Evolutionary conservation across 2,329 filamentous ascomycete genomes (phyloP).

Genomic region (Phialocephala subalpina): DNA sequence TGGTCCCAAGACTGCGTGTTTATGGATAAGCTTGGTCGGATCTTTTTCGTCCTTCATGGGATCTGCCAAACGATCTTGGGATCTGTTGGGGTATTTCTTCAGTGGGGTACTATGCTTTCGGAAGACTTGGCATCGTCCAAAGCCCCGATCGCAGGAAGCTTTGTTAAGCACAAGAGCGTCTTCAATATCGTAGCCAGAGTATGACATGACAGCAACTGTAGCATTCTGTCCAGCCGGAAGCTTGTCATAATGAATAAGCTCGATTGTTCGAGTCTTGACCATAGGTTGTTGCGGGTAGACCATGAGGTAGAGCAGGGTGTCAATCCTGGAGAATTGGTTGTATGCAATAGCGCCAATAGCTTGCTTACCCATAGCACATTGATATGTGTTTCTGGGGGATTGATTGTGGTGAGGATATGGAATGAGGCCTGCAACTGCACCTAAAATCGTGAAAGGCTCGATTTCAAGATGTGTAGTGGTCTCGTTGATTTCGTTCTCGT

Average conservation of each 20-base stretch:
- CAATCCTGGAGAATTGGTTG: slow-evolving; percentile 97
- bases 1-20: slow-evolving; percentile 77
- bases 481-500: slow-evolving; percentile 83
- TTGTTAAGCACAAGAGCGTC: slow-evolving; percentile 94
- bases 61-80: slow-evolving; percentile 69
- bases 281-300: slow-evolving; percentile 98
- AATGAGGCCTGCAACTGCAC: slow-evolving; percentile 94
- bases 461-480: slow-evolving; percentile 96
- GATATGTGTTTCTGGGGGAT: slow-evolving; percentile 97
- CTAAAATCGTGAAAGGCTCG: slow-evolving; percentile 95
- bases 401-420: slow-evolving; percentile 99
- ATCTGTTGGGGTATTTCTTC: slow-evolving; percentile 89
- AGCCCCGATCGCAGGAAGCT: slow-evolving; percentile 92
- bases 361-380: slow-evolving; percentile 99
- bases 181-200: slow-evolving; percentile 99
- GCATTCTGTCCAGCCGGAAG: slow-evolving; percentile 96
- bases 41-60: slow-evolving; percentile 58
- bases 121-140: slow-evolving; percentile 97
- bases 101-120: slow-evolving; percentile 89
- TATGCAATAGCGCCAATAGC: slow-evolving; percentile 98
- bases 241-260: slow-evolving; percentile 96
- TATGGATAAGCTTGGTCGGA: slow-evolving; percentile 69
- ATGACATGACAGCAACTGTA: slow-evolving; percentile 98
- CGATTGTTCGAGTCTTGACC: slow-evolving; percentile 96
- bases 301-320: slow-evolving; percentile 94